phyloP scores from a whole-genome alignment of 140 eudicot genomes.

The Cichorium intybus region DNA sequence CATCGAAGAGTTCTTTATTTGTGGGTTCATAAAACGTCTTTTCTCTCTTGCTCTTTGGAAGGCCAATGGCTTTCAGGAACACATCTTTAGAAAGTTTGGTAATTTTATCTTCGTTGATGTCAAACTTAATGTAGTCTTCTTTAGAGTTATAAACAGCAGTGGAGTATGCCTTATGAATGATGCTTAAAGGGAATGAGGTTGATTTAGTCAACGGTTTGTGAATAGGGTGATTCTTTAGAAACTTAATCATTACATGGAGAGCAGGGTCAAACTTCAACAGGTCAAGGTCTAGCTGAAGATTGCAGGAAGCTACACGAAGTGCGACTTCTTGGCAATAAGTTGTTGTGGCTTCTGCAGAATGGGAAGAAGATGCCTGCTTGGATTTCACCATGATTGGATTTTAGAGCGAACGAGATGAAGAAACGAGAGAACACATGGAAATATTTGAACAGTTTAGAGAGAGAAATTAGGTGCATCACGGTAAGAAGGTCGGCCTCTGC shows the following conservation, averaged over 20 bases:
- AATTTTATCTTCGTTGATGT: not conserved
- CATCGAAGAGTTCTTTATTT: not conserved
- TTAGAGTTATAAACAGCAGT: not conserved
- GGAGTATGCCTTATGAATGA: not conserved
- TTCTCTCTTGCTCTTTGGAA: not conserved
- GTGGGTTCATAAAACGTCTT: not conserved
- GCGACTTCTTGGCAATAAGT: not conserved
- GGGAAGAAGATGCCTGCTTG: not conserved
- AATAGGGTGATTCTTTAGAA: not conserved
- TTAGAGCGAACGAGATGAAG: not conserved
- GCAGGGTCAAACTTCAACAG: not conserved
- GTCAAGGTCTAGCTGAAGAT: not conserved
- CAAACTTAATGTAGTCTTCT: not conserved
- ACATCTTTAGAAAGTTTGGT: not conserved
- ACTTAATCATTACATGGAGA: not conserved
- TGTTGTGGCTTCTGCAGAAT: not conserved
- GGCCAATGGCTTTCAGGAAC: not conserved
- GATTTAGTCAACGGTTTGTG: not conserved
- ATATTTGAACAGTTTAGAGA: not conserved
- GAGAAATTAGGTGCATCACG: slow-evolving; percentile 39
- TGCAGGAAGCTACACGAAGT: not conserved
- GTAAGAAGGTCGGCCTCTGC: slow-evolving; percentile 40
- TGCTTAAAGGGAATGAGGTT: not conserved
- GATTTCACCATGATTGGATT: not conserved
- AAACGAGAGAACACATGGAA: not conserved